Evolutionary conservation across 2,329 filamentous ascomycete species (phyloP), one percentile per base, ranked within the genome.

Genomic region (Epichloe scottii): DNA sequence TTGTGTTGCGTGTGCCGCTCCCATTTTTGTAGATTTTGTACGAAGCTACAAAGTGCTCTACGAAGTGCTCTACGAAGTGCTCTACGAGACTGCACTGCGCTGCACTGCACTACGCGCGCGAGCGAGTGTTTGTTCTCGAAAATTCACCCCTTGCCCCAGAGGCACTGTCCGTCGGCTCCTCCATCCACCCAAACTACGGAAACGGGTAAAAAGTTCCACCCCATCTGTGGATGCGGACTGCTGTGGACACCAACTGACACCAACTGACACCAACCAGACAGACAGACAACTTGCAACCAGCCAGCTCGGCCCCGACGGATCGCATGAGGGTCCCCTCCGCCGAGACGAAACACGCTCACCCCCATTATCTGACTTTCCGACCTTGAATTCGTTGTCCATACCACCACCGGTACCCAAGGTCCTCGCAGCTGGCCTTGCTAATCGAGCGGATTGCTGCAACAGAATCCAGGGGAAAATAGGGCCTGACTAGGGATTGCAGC

Each of bases 301-400:
- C 26, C 39, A 49, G 19, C 19, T 15, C 35, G 48, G 44, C 17
- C 42, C 47, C 41, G 42, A 52, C 51, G 42, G 42, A 46, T 46
- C 47, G 51, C 42, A 49, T 50, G 38, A 50, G 39, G 38, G 43
- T 35, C 21, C 34, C 35, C 43, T 42, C 49, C 42, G 33, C 48
- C 48, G 12, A 43, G 26, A 42, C 38, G 48, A 49, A 49, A 49
- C 23, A 45, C 48, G 14, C 40, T 17, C 34, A 35, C 23, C 11
- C 46, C 46, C 51, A 49, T 40, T n/a, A 35, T 46, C 43, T 38
- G 38, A 23, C 33, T 30, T 51, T 39, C 39, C 17, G 39, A 30
- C 21, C 11, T 42, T 21, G 6, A 12, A 0, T 43, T 21, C 41
- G 44, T 23, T 23, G 7, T 34, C 33, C 15, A 33, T 30, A 48